phyloP scores from a whole-genome alignment of 306 rosid genomes.

The Heteromeles arbutifolia region DNA sequence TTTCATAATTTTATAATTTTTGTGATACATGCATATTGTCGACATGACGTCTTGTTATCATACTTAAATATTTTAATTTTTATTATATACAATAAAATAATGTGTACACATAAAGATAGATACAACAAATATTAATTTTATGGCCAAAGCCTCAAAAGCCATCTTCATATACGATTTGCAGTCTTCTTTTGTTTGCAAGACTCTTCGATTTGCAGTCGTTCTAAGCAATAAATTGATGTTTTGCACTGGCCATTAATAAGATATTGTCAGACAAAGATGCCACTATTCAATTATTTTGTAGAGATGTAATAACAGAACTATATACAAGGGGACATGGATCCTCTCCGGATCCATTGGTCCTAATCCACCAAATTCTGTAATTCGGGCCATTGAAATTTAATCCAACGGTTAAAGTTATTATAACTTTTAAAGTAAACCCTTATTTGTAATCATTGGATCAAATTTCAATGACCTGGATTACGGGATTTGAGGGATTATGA shows the following conservation, averaged over 20 bases:
- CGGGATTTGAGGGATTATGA: no score
- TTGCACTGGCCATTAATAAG: background rate
- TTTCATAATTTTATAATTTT: background rate
- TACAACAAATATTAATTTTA: background rate
- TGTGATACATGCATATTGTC: background rate
- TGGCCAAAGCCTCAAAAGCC: background rate
- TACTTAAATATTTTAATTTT: background rate
- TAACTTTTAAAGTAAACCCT: no score
- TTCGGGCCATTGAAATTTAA: no score
- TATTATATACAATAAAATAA: background rate
- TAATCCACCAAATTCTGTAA: no score
- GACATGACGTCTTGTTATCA: background rate
- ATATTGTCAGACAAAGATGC: background rate
- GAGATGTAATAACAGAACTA: background rate
- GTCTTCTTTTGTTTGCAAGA: no score
- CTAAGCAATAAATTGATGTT: background rate
- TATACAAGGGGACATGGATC: no score
- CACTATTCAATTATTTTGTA: background rate
- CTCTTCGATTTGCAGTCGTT: background rate
- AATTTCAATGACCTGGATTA: accelerated
- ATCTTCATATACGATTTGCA: background rate
- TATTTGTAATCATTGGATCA: accelerated
- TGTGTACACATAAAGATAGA: background rate
- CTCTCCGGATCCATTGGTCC: no score
- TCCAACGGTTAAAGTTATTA: no score